Conservation (phyloP, 306 rosid genomes). For the Spatholobus suberectus region DNA sequence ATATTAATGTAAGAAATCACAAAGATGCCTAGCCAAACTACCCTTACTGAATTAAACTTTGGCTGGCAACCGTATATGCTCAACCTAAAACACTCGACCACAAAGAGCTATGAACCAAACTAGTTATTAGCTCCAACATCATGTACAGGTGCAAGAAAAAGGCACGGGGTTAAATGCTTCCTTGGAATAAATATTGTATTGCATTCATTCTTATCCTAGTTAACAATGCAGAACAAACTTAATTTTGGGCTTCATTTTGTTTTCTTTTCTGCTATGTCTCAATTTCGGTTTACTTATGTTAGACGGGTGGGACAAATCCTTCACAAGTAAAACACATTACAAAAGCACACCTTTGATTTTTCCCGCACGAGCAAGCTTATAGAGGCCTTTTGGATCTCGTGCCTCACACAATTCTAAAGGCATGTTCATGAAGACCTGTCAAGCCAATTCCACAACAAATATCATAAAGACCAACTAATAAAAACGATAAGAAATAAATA, state of each 20-base stretch:
- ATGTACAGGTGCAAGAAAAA: background rate
- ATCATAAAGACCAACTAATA: constrained; percentile 34
- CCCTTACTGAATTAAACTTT: background rate
- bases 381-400: constrained; percentile 90
- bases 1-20: background rate
- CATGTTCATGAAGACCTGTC: constrained; percentile 88
- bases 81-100: constrained; percentile 3
- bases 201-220: background rate
- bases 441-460: constrained; percentile 31
- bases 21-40: background rate
- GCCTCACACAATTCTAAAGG: constrained; percentile 78
- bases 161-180: background rate
- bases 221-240: constrained; percentile 12
- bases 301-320: background rate
- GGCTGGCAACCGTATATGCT: background rate
- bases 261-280: background rate
- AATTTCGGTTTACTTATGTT: constrained; percentile 1
- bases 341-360: constrained; percentile 73
- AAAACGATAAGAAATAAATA: constrained; percentile 10
- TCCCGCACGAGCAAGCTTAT: constrained; percentile 91
- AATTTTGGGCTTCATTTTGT: background rate
- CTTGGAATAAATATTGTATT: background rate
- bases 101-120: background rate
- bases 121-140: background rate
- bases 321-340: constrained; percentile 27